Conservation (phyloP, 2,329 filamentous ascomycete genomes). For the Bipolaris gigantea region DNA sequence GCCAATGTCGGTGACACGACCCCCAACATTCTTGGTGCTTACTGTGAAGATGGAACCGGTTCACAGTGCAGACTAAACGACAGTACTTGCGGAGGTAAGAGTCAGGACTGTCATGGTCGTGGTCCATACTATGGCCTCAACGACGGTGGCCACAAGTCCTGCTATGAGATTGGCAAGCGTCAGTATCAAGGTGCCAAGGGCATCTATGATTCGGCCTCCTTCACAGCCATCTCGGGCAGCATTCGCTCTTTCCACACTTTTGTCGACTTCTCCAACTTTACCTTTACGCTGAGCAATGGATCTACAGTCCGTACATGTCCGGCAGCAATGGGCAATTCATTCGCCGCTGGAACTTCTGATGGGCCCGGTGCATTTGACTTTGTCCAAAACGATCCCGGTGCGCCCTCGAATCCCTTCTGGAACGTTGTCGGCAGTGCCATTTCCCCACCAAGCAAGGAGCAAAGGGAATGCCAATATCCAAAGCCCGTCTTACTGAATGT, state of each 20-base stretch:
- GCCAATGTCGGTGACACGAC: conserved; percentile 89
- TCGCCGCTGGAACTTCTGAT: conserved; percentile 90
- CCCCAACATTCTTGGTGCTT: conserved; percentile 84
- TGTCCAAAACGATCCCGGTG: conserved; percentile 77
- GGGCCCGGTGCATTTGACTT: conserved; percentile 92
- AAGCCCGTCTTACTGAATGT: conserved; percentile 90
- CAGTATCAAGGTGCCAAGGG: conserved; percentile 65
- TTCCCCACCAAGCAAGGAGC: conserved; percentile 68
- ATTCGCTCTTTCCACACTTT: conserved; percentile 85
- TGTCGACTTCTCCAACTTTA: conserved; percentile 75
- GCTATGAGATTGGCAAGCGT: conserved; percentile 74
- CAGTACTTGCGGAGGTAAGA: conserved; percentile 78
- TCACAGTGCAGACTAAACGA: conserved; percentile 73
- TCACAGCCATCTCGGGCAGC: conserved; percentile 61
- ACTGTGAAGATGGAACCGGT: conserved; percentile 78
- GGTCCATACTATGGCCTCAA: conserved; percentile 69
- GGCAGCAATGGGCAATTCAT: conserved; percentile 86
- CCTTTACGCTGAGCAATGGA: conserved; percentile 74
- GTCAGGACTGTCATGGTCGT: conserved; percentile 71
- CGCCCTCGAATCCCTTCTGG: conserved; percentile 82
- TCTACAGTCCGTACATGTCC: conserved; percentile 74
- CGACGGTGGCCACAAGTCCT: conserved; percentile 68
- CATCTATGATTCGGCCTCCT: conserved; percentile 58
- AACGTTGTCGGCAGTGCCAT: conserved; percentile 71
- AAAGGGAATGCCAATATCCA: conserved; percentile 73